A percentile compares a stretch with the other conserved stretches of the same genome.
Evolutionary conservation across 2,329 filamentous ascomycete species (phyloP).

Genomic region (Sclerotinia sclerotiorum): DNA sequence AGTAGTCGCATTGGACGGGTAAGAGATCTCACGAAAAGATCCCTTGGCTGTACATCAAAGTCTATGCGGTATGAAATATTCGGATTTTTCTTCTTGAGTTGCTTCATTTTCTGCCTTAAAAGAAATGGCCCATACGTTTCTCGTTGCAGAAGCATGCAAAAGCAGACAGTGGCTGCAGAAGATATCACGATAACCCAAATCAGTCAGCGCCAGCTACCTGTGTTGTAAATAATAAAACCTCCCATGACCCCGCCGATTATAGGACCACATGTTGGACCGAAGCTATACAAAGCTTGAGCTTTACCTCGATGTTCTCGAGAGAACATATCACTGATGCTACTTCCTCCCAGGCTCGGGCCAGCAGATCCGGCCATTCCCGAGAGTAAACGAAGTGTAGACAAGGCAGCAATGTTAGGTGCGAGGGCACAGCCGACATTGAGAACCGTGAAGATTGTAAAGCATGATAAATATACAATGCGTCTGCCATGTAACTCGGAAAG

Average conservation of each 20-base stretch:
- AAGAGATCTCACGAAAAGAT: not conserved
- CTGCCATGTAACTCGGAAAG: slow-evolving; percentile 3
- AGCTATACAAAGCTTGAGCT: slow-evolving; percentile 37
- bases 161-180: not conserved
- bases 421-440: slow-evolving; percentile 60
- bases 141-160: not conserved
- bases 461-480: not conserved
- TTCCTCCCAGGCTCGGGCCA: slow-evolving; percentile 47
- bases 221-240: slow-evolving; percentile 46
- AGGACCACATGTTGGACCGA: slow-evolving; percentile 38
- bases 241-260: slow-evolving; percentile 39
- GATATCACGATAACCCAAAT: slow-evolving; percentile 32
- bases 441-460: not conserved
- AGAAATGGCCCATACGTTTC: slow-evolving; percentile 1
- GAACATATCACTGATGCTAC: slow-evolving; percentile 47
- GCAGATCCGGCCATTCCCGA: slow-evolving; percentile 49
- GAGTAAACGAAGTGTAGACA: slow-evolving; percentile 51
- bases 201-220: slow-evolving; percentile 48
- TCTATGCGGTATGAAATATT: not conserved
- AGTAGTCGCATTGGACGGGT: not conserved
- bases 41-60: not conserved
- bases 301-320: slow-evolving; percentile 37
- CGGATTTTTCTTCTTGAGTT: not conserved
- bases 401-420: slow-evolving; percentile 48
- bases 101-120: not conserved